Evolutionary conservation across 1,139 yeast species (phyloP).

Genomic region (Ashbya aceris): DNA sequence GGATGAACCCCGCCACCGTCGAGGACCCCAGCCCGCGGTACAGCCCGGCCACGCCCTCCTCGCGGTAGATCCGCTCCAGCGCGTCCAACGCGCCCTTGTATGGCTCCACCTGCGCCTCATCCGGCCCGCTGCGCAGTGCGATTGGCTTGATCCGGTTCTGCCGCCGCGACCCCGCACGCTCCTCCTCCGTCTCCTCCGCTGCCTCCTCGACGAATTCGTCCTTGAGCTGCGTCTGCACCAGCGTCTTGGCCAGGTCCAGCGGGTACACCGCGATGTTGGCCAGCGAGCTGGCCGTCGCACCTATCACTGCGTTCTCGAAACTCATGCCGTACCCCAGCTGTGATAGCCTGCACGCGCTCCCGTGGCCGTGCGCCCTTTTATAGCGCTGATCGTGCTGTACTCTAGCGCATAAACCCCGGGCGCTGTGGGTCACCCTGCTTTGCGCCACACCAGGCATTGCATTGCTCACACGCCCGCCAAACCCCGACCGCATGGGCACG

Average conservation of each 20-base stretch:
- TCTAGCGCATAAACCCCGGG: background rate
- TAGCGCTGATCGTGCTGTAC: no score
- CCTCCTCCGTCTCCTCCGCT: background rate
- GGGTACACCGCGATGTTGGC: slow-evolving; percentile 80
- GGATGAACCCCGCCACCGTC: slow-evolving; percentile 64
- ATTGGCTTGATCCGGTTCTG: background rate
- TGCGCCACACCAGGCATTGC: no score
- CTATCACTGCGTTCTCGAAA: slow-evolving; percentile 71
- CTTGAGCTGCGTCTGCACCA: slow-evolving; percentile 56
- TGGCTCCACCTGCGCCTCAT: slow-evolving; percentile 13
- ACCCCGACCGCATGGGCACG: no score
- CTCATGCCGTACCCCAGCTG: slow-evolving; percentile 29
- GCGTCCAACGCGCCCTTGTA: slow-evolving; percentile 61
- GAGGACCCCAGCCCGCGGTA: slow-evolving; percentile 70
- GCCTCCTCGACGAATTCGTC: slow-evolving; percentile 15
- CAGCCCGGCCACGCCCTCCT: slow-evolving; percentile 63
- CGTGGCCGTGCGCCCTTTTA: no score
- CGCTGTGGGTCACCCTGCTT: background rate
- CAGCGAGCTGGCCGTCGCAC: slow-evolving; percentile 74
- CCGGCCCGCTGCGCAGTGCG: slow-evolving; percentile 4
- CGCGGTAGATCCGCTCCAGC: slow-evolving; percentile 45
- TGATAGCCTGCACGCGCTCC: no score
- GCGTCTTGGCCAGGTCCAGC: slow-evolving; percentile 60
- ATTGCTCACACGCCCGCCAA: no score
- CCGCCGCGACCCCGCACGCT: background rate